Percentiles rank a stretch among this genome's conserved stretches.
Conservation (phyloP, 805 yeast genomes). For the Yarrowia keelungensis region DNA sequence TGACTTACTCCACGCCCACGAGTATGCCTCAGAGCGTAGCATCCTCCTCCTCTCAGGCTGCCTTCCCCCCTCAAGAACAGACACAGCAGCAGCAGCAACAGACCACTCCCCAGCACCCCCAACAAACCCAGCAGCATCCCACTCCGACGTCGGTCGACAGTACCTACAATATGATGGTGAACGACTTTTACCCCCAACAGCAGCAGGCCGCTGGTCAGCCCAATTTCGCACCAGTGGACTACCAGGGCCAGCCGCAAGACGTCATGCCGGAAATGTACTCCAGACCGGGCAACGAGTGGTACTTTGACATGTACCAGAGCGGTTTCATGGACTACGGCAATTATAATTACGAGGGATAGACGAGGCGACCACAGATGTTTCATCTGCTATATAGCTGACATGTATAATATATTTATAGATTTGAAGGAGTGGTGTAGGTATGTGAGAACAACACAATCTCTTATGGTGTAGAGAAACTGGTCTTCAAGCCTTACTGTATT, state of each 20-base stretch:
- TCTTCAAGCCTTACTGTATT: too few relatives aligned
- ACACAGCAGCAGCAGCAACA: neutral
- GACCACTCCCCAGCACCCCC: neutral
- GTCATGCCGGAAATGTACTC: slow-evolving; percentile 3
- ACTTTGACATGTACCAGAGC: slow-evolving; percentile 35
- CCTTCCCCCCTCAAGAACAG: neutral
- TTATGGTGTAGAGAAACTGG: too few relatives aligned
- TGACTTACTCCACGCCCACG: slow-evolving; percentile 5
- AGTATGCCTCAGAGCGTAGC: neutral
- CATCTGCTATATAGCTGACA: too few relatives aligned
- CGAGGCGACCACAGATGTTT: too few relatives aligned
- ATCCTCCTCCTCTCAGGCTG: too few relatives aligned
- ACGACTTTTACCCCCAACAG: slow-evolving; percentile 26
- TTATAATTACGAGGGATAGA: slow-evolving; percentile 18
- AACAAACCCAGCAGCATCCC: neutral
- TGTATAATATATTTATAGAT: slow-evolving; percentile 22
- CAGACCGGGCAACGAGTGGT: slow-evolving; percentile 27
- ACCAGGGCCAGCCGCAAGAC: slow-evolving; percentile 7
- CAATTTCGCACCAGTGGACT: slow-evolving; percentile 3
- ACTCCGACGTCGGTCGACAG: slow-evolving; percentile 5
- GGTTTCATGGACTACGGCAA: slow-evolving; percentile 30
- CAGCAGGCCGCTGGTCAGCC: neutral
- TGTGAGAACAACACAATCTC: too few relatives aligned
- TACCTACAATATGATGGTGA: slow-evolving; percentile 32
- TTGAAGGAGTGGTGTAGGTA: too few relatives aligned